Conservation (phyloP, 169 alveolate genomes). For the Plasmodium berghei region DNA sequence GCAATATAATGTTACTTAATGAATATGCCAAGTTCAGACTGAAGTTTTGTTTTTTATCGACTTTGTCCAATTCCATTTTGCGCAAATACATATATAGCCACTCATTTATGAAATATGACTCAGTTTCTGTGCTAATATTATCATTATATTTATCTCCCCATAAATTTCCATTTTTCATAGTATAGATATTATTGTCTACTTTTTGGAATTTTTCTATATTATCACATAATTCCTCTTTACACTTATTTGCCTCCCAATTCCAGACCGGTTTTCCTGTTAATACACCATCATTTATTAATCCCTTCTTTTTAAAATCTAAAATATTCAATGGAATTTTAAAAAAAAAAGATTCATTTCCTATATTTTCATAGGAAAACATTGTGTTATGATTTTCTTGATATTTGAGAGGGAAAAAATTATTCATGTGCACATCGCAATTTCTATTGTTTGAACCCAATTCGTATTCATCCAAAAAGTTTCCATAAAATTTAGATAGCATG, state of each 20-base stretch:
- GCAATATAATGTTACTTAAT: constrained; percentile 51
- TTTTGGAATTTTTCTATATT: too few relatives aligned
- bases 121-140: neutral
- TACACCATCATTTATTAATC: neutral
- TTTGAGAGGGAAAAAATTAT: too few relatives aligned
- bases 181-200: neutral
- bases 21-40: constrained; percentile 61
- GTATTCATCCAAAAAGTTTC: constrained; percentile 6
- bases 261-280: neutral
- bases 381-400: neutral
- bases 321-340: constrained; percentile 66
- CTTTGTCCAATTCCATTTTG: constrained; percentile 10
- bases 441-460: neutral
- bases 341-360: constrained; percentile 9
- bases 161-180: neutral
- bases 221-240: neutral
- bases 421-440: neutral
- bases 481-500: constrained; percentile 17
- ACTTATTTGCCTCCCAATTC: neutral
- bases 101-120: constrained; percentile 20
- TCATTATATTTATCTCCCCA: neutral
- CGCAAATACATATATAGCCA: constrained; percentile 49
- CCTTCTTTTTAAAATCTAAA: constrained; percentile 20
- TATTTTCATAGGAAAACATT: neutral
- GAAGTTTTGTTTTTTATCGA: constrained; percentile 16